Evolutionary conservation across 108 stramenopile species (phyloP), one percentile per base, ranked within the genome.

Genomic region (Thalassiosira profunda): DNA sequence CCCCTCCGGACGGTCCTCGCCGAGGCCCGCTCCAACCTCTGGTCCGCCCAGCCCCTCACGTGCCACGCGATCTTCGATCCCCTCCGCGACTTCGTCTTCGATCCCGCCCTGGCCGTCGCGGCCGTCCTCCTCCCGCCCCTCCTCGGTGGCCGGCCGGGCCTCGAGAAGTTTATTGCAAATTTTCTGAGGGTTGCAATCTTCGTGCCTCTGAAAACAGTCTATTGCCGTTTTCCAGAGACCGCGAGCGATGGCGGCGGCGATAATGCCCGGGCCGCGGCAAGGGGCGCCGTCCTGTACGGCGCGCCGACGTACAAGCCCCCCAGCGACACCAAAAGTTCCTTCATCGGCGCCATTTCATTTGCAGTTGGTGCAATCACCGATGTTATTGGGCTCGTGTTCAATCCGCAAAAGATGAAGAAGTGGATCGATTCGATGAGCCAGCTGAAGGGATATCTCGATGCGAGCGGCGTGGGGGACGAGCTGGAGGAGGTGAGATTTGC

Each of bases 381-480:
- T 30, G 24, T 54, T 36, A 25, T 66, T 21, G 64, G 53, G 1
- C 37, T 66, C 31, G 12, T 66, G 51, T 54, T 37, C 30, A 54
- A 66, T 14, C 64, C 64, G 17, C 4, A 54, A n/a, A 66, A 54
- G 52, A 54, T 66, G 64, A 54, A 52, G 18, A 38, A 72, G 48
- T 81, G 80, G 80, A 17, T 67, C 21, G 61, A 74, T 25, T 60
- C 74, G n/a, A 18, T 75, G 1, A 31, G 30, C 1, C 57, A 70
- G 20, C 47, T 81, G 34, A 63, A 65, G 28, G 41, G 49, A 12
- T 81, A 64, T 35, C 36, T 81, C 26, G 12, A 70, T n/a, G 59
- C 67, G 24, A 57, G 59, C 8, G 69, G 80, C 4, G 62, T 81
- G 28, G 73, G 61, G 0, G 62, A 41, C n/a, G 80, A 70, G 57